Percentiles rank a stretch among this genome's conserved stretches.
Evolutionary conservation across 768 basidiomycete genomes (phyloP).

Genomic region (Amanita molliuscula): DNA sequence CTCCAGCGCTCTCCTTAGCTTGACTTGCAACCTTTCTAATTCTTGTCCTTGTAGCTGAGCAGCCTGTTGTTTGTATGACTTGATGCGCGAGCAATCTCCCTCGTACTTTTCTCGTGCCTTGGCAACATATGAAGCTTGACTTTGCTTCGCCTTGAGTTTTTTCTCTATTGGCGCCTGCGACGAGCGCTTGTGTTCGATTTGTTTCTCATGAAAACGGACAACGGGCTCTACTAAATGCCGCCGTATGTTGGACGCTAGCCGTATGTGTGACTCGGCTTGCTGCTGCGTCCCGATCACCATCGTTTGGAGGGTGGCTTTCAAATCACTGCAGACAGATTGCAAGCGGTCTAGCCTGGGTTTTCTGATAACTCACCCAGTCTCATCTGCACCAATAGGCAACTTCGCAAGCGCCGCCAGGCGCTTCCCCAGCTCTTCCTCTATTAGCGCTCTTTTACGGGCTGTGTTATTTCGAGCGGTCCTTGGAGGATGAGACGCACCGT

Average conservation of each 20-base stretch:
- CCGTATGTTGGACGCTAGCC: conserved; percentile 64
- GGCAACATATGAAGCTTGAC: conserved; percentile 75
- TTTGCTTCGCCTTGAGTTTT: conserved; percentile 80
- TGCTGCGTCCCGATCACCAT: conserved; percentile 76
- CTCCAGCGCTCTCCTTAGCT: conserved; percentile 75
- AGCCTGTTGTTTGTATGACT: conserved; percentile 76
- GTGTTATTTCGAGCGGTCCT: neutral
- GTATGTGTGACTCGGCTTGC: conserved; percentile 60
- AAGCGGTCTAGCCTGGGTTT: neutral
- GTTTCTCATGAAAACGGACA: conserved; percentile 69
- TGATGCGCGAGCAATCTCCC: conserved; percentile 83
- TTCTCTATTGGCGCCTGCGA: conserved; percentile 82
- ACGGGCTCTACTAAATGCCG: conserved; percentile 30
- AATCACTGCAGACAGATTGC: conserved; percentile 43
- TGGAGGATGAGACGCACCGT: conserved; percentile 37
- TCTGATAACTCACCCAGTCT: conserved; percentile 66
- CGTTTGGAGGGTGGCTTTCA: conserved; percentile 71
- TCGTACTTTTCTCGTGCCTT: conserved; percentile 94
- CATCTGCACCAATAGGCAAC: conserved; percentile 68
- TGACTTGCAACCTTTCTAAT: conserved; percentile 74
- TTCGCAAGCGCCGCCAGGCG: conserved; percentile 74
- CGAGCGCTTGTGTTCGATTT: conserved; percentile 85
- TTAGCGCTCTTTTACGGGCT: conserved; percentile 40
- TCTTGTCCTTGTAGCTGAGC: conserved; percentile 63
- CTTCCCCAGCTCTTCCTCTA: conserved; percentile 93